A percentile compares a stretch with the other conserved stretches of the same genome.
Conservation (phyloP, 2,329 filamentous ascomycete species). For the Sclerotinia trifoliorum region DNA sequence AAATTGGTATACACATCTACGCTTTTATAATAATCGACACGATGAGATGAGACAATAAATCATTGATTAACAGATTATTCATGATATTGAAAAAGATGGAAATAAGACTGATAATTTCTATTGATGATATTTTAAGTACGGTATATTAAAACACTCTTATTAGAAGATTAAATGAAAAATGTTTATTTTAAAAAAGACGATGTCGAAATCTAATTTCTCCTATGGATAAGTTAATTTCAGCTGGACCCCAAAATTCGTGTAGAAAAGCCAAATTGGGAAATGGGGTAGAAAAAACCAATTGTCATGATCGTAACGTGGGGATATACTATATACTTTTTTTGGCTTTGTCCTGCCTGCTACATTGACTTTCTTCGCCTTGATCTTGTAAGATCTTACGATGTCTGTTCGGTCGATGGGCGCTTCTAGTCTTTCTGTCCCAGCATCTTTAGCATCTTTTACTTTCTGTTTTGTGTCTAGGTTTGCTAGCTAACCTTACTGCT, state of each 20-base stretch:
- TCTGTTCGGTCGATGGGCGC: constrained; percentile 9
- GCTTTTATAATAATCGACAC: neutral
- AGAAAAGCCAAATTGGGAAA: constrained; percentile 13
- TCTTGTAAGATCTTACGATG: neutral
- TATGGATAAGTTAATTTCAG: constrained; percentile 17
- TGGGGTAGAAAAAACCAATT: neutral
- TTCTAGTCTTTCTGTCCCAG: constrained; percentile 8
- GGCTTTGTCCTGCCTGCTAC: constrained; percentile 6
- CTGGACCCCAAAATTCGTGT: constrained; percentile 23
- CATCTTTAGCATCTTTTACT: neutral
- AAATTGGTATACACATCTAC: neutral
- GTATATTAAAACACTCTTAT: neutral
- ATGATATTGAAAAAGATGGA: neutral
- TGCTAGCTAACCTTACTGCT: neutral
- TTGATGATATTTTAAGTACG: no score
- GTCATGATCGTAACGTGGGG: constrained; percentile 21
- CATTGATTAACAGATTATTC: neutral
- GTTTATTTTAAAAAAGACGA: neutral
- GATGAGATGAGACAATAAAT: no score
- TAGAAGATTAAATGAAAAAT: neutral
- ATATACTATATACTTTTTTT: constrained; percentile 8
- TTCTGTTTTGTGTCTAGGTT: neutral
- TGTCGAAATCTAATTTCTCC: constrained; percentile 10
- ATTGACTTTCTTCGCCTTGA: neutral
- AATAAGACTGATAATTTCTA: neutral